Conservation (phyloP, 768 basidiomycete genomes). For the Lactarius akahatsu region DNA sequence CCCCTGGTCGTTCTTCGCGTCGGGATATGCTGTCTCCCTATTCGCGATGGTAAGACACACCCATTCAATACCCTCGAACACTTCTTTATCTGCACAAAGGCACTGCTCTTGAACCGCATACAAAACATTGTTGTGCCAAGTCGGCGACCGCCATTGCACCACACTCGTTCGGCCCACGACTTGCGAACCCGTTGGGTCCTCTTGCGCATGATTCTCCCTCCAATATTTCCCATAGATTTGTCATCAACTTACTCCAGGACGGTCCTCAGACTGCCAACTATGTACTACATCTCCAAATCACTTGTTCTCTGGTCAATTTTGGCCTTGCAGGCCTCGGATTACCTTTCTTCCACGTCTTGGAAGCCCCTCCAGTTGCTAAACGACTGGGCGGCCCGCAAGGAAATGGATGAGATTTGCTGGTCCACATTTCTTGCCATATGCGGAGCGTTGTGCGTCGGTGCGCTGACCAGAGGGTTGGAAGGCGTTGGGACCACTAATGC, state of each 20-base stretch:
- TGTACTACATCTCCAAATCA: constrained; percentile 58
- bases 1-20: constrained; percentile 71
- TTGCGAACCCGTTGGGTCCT: constrained; percentile 29
- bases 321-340: constrained; percentile 54
- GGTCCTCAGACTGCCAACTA: constrained; percentile 58
- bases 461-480: constrained; percentile 66
- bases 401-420: constrained; percentile 72
- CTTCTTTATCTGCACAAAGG: constrained; percentile 40
- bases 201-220: constrained; percentile 35
- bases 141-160: constrained; percentile 38
- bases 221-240: constrained; percentile 64
- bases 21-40: constrained; percentile 67
- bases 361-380: constrained; percentile 40
- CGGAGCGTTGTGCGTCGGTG: constrained; percentile 60
- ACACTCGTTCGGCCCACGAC: constrained; percentile 29
- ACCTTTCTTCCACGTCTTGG: constrained; percentile 39
- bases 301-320: constrained; percentile 58
- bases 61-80: not conserved
- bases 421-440: constrained; percentile 68
- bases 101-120: constrained; percentile 68
- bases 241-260: constrained; percentile 58
- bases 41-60: constrained; percentile 54
- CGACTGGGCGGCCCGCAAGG: constrained; percentile 47
- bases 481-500: constrained; percentile 52
- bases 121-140: constrained; percentile 77